Evolutionary conservation across 257 asterid genomes (phyloP), one percentile per base, ranked within the genome.

Genomic region (Osmanthus fragrans): DNA sequence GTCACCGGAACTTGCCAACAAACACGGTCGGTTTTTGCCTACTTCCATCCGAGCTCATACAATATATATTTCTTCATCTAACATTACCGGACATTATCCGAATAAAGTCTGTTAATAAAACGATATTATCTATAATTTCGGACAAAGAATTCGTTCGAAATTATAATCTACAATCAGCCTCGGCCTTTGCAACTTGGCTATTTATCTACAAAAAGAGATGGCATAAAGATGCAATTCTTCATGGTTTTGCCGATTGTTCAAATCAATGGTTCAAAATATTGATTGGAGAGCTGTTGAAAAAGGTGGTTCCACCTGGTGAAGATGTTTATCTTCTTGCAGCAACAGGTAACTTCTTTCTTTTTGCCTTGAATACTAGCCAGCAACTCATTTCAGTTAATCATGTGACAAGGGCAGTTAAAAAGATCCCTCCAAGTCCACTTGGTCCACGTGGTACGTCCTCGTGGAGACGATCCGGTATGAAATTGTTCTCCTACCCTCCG

Each of bases 371-470:
- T 42, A 82, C 70, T 54, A 82, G 85, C 10, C 84, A 76, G 79
- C 85, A 86, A 78, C 84, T 86, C 71, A 82, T 82, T 76, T 82
- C 88, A 10, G 79, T 86, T 71, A 81, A 86, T 60, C 87, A 85
- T 27, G 76, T 84, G 76, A 72, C 77, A 7, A 79, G 40, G 69
- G 74, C 75, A 7, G 80, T 84, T 27, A 86, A 76, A 70, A 82
- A 25, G 80, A 80, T 86, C 70, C 89, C 89, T 18, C 84, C 85
- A 13, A 85, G 87, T 60, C 88, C 90, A 2, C 51, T 84, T 1
- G 90, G 90, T 39, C 90, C 85, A 47, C 85, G 90, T 72, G 88
- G 88, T 45, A 86, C 90, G 7, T 86, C 88, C 0, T 84, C 84
- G 4, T 84, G 90, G 90, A 78, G 85, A 33, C 86, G 88, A 30